Conservation (phyloP, 2,329 filamentous ascomycete species). For the Parascedosporium putredinis region DNA sequence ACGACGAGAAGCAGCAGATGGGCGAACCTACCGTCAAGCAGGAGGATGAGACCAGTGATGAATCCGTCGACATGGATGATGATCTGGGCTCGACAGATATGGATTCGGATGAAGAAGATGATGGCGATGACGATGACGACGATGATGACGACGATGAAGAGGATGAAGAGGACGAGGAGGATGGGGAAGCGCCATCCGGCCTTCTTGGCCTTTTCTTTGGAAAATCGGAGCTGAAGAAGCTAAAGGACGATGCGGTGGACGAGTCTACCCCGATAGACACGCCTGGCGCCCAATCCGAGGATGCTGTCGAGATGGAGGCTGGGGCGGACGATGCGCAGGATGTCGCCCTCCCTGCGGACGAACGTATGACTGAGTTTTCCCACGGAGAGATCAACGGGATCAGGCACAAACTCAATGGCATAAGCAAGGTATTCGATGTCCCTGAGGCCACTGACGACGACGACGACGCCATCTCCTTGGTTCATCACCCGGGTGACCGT, state of each 20-base stretch:
- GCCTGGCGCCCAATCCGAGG: not conserved
- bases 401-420: constrained; percentile 1
- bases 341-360: not conserved
- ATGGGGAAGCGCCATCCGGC: constrained; percentile 32
- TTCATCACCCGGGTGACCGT: constrained; percentile 19
- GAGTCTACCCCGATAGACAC: constrained; percentile 12
- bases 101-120: constrained; percentile 33
- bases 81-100: constrained; percentile 30
- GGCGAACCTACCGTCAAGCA: constrained; percentile 7
- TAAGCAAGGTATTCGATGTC: constrained; percentile 14
- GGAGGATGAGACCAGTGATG: constrained; percentile 16
- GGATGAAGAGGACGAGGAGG: constrained; percentile 34
- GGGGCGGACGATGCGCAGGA: not conserved
- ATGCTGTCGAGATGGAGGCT: not conserved
- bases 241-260: constrained; percentile 30
- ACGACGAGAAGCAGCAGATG: constrained; percentile 17
- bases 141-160: constrained; percentile 31
- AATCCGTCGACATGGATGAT: constrained; percentile 36
- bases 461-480: constrained; percentile 24
- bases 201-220: constrained; percentile 49
- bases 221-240: constrained; percentile 44
- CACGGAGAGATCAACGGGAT: not conserved
- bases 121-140: constrained; percentile 28
- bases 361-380: too few relatives aligned
- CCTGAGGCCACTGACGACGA: constrained; percentile 17